Base-by-base conservation (phyloP, 75 land plant species). In the Selaginella moellendorffii region DNA sequence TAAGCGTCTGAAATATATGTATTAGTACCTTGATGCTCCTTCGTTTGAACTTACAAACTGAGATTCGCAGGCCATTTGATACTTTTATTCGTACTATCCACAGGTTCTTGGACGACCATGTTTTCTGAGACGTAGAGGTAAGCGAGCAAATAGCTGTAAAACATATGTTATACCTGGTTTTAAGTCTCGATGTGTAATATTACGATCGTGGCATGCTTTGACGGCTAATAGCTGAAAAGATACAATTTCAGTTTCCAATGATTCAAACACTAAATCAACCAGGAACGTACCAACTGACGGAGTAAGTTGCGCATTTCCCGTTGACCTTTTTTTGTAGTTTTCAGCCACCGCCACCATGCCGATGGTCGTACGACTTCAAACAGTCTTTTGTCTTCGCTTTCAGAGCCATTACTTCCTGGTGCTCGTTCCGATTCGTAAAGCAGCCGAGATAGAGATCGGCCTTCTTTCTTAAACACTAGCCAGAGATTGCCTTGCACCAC, bases 301-400 rank as follows among this genome's bases (percentile, higher is more conserved):
- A 93, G 76, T 24, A 93, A 65, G 68, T 53, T 82, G 0, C 81
- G 76, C 90, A 93, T 83, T 72, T 88, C 79, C 52, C 71, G 58
- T 64, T 78, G 63, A 25, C 98, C 98, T 36, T 70, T 87, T 42
- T 81, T 74, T 21, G 90, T 88, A 63, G 84, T 80, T 70, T 77
- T 83, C 68, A 93, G 76, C 98, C 98, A 93, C 60, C 71, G 72
- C 98, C 98, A 93, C 98, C 98, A 93, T 54, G 75, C 62, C 56
- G 98, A 93, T 28, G 96, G 90, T 42, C 72, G 77, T 73, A 93
- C 56, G 27, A 93, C 66, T 63, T 72, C 82, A 42, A 62, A 29
- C 72, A 64, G 2, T 65, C 76, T 24, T 20, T 30, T n/a, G n/a
- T n/a, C n/a, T n/a, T n/a, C n/a, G n/a, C n/a, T n/a, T n/a, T n/a